Conservation (phyloP, 1,284 basidiomycete genomes). For the Ceratobasidium sp. region DNA sequence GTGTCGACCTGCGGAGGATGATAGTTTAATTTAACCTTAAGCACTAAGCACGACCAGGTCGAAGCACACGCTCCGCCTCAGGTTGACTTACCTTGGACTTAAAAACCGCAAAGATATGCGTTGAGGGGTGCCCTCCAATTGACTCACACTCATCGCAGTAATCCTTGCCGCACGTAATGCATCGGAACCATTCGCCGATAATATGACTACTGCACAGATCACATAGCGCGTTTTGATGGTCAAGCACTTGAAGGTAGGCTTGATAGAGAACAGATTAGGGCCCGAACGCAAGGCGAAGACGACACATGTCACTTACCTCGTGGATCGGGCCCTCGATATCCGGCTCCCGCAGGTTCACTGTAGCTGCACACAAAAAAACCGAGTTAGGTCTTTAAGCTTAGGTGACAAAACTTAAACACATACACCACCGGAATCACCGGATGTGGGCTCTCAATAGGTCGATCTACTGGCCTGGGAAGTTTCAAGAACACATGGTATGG, state of each 20-base stretch:
- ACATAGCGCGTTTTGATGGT: constrained; percentile 78
- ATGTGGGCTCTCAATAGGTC: constrained; percentile 71
- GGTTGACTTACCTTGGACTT: constrained; percentile 74
- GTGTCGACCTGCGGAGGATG: constrained; percentile 68
- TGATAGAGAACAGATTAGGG: constrained; percentile 34
- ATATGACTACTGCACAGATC: constrained; percentile 83
- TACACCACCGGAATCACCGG: constrained; percentile 81
- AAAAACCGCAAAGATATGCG: constrained; percentile 88
- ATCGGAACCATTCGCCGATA: constrained; percentile 87
- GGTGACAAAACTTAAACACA: constrained; percentile 50
- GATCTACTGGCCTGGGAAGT: constrained; percentile 80
- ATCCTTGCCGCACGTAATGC: constrained; percentile 87
- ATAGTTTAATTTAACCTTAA: constrained; percentile 14
- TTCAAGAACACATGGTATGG: constrained; percentile 90
- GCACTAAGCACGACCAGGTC: neutral
- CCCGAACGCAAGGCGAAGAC: constrained; percentile 25
- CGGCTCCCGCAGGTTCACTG: constrained; percentile 72
- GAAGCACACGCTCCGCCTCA: neutral
- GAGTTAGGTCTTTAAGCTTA: constrained; percentile 17
- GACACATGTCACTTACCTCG: constrained; percentile 64
- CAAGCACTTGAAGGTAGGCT: constrained; percentile 79
- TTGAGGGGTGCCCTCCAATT: constrained; percentile 82
- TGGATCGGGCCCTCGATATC: constrained; percentile 68
- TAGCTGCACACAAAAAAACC: constrained; percentile 64
- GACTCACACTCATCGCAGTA: constrained; percentile 84